Base-by-base conservation (phyloP, 768 basidiomycete species). In the Serendipita sp. region DNA sequence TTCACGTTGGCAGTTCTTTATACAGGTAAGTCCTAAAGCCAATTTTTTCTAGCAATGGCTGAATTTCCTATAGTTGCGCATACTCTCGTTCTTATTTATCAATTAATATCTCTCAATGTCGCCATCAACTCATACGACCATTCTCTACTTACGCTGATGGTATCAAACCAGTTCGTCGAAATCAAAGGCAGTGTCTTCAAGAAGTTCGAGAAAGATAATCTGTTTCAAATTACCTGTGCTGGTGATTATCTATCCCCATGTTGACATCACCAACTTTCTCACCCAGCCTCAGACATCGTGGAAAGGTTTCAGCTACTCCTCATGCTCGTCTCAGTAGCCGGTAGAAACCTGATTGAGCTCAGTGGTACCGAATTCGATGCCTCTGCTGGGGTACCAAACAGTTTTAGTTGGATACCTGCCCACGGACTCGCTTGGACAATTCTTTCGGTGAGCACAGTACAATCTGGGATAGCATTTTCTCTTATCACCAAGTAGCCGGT, bases 111-210 rank as follows among this genome's bases (percentile, higher is more conserved):
- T 3, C 80, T 99, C 65, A 98, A 98, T 68, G 95, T 99, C 41
- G 95, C 96, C 3, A 88, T 99, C 71, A 98, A 98, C 75, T 95
- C 93, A 16, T 99, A 95, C 73, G 94, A 97, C 72, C 89, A 98
- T 70, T 87, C 95, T 1, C 83, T 99, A 4, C 79, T 99, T 45
- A 96, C 94, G 0, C 81, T 99, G 0, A 80, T 99, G 5, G 85
- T 99, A 51, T 96, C 92, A 51, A 99, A 98, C 71, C 96, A 99
- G 73, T 98, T 99, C 70, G 95, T 98, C 38, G 96, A 99, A 75
- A 98, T 98, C 74, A 99, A 99, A 75, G 94, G 95, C 38, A 92
- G 90, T 72, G 96, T 99, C 1, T 99, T 99, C 83, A 99, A 98
- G 76, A 97, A 88, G 72, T 98, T 99, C 70, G 96, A 98, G 73